Percentiles rank a stretch among this genome's conserved stretches.
Evolutionary conservation across 768 basidiomycete species (phyloP).

Genomic region (Boletus bicolor): DNA sequence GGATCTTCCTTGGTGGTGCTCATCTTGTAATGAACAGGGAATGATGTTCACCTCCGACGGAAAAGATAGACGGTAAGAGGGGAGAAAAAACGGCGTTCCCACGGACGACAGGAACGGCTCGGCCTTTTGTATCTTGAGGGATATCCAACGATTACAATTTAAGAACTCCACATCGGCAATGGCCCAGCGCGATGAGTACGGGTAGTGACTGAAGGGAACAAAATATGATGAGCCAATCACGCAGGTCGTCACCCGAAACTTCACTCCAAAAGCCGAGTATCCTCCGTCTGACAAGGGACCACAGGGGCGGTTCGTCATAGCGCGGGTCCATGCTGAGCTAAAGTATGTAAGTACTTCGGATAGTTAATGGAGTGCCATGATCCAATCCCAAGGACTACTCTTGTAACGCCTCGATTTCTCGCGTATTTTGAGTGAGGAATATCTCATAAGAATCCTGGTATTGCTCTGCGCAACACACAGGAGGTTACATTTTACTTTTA

Average conservation of each 20-base stretch:
- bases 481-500: not conserved
- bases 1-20: not conserved
- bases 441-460: constrained; percentile 59
- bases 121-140: constrained; percentile 16
- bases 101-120: not conserved
- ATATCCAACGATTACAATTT: not conserved
- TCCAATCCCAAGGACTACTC: constrained; percentile 40
- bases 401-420: constrained; percentile 63
- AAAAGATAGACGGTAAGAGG: not conserved
- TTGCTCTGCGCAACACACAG: constrained; percentile 34
- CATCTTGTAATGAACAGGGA: constrained; percentile 4
- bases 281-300: not conserved
- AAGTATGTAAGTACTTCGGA: not conserved
- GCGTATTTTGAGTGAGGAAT: constrained; percentile 53
- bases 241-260: not conserved
- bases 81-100: constrained; percentile 12
- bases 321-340: not conserved
- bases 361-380: not conserved
- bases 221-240: not conserved
- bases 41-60: not conserved
- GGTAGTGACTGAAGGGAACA: not conserved
- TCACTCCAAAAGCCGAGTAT: not conserved
- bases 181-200: not conserved
- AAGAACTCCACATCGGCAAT: not conserved
- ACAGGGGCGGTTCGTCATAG: not conserved